phyloP scores from a whole-genome alignment of 1,284 basidiomycete genomes.

The Volvariella surrecta region DNA sequence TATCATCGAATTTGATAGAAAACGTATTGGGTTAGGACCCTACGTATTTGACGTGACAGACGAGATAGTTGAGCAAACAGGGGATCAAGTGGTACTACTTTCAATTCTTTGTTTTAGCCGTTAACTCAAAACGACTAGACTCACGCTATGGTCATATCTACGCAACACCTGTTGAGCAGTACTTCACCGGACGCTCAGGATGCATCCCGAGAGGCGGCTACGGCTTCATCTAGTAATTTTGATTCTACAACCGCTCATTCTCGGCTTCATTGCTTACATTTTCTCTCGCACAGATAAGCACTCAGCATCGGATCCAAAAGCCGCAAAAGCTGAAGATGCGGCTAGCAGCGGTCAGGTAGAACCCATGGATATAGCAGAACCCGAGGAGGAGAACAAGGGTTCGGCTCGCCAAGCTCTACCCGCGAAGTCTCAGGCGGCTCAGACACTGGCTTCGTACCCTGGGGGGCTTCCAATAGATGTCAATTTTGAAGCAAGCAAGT shows the following conservation, averaged over 20 bases:
- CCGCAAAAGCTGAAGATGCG: slow-evolving; percentile 13
- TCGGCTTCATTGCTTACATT: too few species aligned
- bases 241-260: too few species aligned
- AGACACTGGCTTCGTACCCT: slow-evolving; percentile 13
- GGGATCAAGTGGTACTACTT: slow-evolving; percentile 51
- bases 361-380: slow-evolving; percentile 42
- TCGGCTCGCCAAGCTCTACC: too few species aligned
- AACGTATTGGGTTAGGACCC: slow-evolving; percentile 44
- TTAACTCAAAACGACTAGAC: slow-evolving; percentile 29
- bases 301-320: too few species aligned
- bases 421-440: neutral
- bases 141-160: slow-evolving; percentile 80
- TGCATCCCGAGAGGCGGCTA: slow-evolving; percentile 6
- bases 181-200: slow-evolving; percentile 12
- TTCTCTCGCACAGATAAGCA: slow-evolving; percentile 10
- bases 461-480: slow-evolving; percentile 58
- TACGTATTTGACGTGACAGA: slow-evolving; percentile 55
- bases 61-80: slow-evolving; percentile 59
- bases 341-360: slow-evolving; percentile 33
- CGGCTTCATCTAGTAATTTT: slow-evolving; percentile 10
- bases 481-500: slow-evolving; percentile 78
- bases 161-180: slow-evolving; percentile 65
- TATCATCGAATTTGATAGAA: slow-evolving; percentile 83
- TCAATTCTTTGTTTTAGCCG: slow-evolving; percentile 3
- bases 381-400: slow-evolving; percentile 25